Conservation (phyloP, 108 stramenopile genomes). For the Cyclotella cryptica region DNA sequence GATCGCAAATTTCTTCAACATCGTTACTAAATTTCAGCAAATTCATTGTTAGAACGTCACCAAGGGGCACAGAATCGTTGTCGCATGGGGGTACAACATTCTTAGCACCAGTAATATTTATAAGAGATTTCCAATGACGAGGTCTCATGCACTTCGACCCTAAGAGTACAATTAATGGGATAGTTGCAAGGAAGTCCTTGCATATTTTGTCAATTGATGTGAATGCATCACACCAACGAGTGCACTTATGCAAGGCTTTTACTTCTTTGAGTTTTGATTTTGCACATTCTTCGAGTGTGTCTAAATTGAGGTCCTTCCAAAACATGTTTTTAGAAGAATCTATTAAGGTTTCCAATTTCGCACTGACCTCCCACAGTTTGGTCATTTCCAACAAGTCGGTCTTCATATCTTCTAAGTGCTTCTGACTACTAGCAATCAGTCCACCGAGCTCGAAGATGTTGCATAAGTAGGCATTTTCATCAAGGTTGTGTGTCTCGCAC, state of each 20-base stretch:
- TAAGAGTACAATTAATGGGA: constrained; percentile 74
- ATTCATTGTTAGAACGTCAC: constrained; percentile 66
- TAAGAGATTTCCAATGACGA: constrained; percentile 80
- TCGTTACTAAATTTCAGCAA: constrained; percentile 73
- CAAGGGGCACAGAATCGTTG: constrained; percentile 62
- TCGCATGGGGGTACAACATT: constrained; percentile 73
- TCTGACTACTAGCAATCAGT: constrained; percentile 48
- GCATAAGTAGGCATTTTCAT: constrained; percentile 66
- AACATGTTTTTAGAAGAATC: constrained; percentile 52
- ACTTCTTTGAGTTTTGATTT: constrained; percentile 72
- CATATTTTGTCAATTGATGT: constrained; percentile 57
- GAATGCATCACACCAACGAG: constrained; percentile 68
- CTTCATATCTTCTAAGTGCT: constrained; percentile 41
- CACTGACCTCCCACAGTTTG: constrained; percentile 71
- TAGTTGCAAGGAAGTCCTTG: constrained; percentile 83
- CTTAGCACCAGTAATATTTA: constrained; percentile 49
- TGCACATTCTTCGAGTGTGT: constrained; percentile 71
- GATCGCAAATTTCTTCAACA: constrained; percentile 86
- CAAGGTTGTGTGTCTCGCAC: constrained; percentile 48
- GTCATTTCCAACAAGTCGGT: constrained; percentile 53
- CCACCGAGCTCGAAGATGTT: constrained; percentile 74
- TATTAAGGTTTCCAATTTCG: constrained; percentile 60
- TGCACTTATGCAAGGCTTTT: constrained; percentile 59
- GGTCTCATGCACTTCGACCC: constrained; percentile 72
- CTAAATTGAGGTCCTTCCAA: constrained; percentile 71